Evolutionary conservation across 805 yeast genomes (phyloP).

Genomic region (Hanseniaspora nectarophila): DNA sequence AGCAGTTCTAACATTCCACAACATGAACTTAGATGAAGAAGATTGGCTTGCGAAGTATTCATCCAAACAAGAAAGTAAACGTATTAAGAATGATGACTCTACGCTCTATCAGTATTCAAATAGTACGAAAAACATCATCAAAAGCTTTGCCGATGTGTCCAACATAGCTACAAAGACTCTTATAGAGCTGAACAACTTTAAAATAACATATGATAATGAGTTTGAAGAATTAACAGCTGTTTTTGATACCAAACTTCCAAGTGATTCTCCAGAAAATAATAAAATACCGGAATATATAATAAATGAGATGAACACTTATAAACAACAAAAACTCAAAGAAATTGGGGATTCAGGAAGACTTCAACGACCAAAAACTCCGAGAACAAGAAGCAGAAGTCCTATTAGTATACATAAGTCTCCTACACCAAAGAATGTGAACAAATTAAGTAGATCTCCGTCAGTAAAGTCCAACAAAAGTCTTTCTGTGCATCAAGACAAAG

Average conservation of each 20-base stretch:
- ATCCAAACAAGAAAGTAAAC: background rate
- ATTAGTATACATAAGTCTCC: background rate
- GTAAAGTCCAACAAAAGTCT: background rate
- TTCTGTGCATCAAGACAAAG: background rate
- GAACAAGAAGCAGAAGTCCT: background rate
- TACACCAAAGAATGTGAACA: background rate
- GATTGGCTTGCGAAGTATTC: background rate
- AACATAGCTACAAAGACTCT: background rate
- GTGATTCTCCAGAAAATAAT: background rate
- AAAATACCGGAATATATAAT: slow-evolving; percentile 1
- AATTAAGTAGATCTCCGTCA: background rate
- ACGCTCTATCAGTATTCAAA: background rate
- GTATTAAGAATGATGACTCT: background rate
- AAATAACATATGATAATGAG: background rate
- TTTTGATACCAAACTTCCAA: background rate
- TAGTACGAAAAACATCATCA: background rate
- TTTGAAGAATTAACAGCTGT: background rate
- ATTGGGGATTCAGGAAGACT: background rate
- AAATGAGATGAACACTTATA: background rate
- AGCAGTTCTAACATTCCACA: background rate
- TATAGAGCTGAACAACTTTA: background rate
- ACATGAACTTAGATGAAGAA: background rate
- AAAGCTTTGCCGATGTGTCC: background rate
- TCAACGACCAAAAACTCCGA: background rate
- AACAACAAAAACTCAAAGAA: background rate